A percentile compares a stretch with the other conserved stretches of the same genome.
phyloP scores from a whole-genome alignment of 1,284 basidiomycete species.

The Pyrrhoderma lamaoense region DNA sequence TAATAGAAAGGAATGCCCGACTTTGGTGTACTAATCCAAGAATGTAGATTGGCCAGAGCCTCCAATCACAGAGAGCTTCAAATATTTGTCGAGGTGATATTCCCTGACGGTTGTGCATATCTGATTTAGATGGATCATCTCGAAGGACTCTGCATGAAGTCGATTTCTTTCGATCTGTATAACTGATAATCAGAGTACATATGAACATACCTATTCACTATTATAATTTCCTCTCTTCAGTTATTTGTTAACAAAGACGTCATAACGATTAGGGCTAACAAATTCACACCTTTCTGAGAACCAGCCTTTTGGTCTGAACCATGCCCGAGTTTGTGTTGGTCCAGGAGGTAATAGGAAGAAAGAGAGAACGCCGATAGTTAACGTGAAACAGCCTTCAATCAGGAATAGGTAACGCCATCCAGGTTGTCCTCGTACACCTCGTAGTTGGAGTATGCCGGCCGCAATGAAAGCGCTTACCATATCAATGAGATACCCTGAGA shows the following conservation, averaged over 20 bases:
- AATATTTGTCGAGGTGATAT: constrained; percentile 40
- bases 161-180: no score
- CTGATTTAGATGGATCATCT: constrained; percentile 50
- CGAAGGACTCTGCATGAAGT: constrained; percentile 41
- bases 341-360: constrained; percentile 31
- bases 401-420: constrained; percentile 21
- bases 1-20: constrained; percentile 21
- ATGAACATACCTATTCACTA: constrained; percentile 42
- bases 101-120: constrained; percentile 62
- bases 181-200: no score
- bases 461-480: constrained; percentile 26
- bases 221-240: constrained; percentile 45
- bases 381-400: constrained; percentile 18
- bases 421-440: constrained; percentile 23
- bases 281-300: constrained; percentile 25
- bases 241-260: not conserved
- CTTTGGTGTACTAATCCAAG: constrained; percentile 41
- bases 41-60: constrained; percentile 49
- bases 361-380: constrained; percentile 26
- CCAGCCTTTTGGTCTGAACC: constrained; percentile 29
- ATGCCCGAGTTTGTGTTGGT: constrained; percentile 29
- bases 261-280: not conserved
- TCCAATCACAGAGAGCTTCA: constrained; percentile 41
- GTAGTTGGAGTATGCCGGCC: constrained; percentile 28
- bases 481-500: constrained; percentile 22